Evolutionary conservation across 164 flowering plant genomes (phyloP), one percentile per base, ranked within the genome.

Genomic region (Dillenia turbinata): DNA sequence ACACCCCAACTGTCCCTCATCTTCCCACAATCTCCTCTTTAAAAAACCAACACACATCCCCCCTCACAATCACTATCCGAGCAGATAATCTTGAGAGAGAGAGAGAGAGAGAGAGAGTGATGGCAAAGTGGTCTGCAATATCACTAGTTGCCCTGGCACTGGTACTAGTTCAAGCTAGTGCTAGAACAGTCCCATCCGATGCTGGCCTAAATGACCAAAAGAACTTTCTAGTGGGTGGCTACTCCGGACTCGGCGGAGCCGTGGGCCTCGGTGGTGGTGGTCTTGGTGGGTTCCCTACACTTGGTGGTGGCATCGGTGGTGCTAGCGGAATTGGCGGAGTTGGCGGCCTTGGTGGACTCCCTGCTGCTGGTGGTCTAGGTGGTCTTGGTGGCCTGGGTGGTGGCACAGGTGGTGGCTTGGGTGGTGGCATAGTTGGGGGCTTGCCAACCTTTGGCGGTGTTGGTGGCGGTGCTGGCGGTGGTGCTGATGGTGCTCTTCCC

Each of bases 141-240:
- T 10, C 24, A 12, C 33, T 65, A 45, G 51, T 77, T 9, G 68
- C 64, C 48, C 56, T 76, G 58, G 68, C 69, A 9, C 64, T 69
- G 10, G 60, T 46, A 47, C 65, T 44, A 49, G 67, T 24, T n/a
- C 59, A 61, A 9, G 49, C 70, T 59, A 19, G 67, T 26, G 76
- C 85, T 47, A 72, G 75, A 55, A 60, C 9, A 8, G 65, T 66
- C 44, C 78, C 80, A 0, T 47, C 40, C 0, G 69, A 22, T 45
- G 78, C 69, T n/a, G 79, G 79, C 17, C 64, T 77, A 19, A 57
- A 54, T 22, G 82, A 81, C 63, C 71, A 81, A 24, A 81, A 81
- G 76, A 81, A 81, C 74, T 56, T 76, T 46, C 22, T 58, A 52
- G 45, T 74, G 13, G 85, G 82, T 9, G 79, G 80, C 16, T 62